Evolutionary conservation across 148 eudicot species (phyloP).

Genomic region (Cornus controversa): DNA sequence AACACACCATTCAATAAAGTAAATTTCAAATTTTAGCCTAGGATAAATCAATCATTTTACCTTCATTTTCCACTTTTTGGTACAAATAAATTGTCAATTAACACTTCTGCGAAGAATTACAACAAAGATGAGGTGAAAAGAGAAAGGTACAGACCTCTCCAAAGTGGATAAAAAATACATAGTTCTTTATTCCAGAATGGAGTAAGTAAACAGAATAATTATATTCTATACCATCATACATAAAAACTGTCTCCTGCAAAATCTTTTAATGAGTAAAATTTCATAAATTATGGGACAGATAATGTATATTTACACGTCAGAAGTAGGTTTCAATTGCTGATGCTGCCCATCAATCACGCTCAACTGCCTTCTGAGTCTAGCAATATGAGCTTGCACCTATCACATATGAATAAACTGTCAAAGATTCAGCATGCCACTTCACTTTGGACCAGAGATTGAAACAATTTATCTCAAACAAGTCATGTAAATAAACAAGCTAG

Average conservation of each 20-base stretch:
- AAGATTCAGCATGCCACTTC: not conserved
- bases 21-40: not conserved
- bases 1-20: not conserved
- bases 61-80: not conserved
- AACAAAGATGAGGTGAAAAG: not conserved
- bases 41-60: not conserved
- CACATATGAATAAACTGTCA: not conserved
- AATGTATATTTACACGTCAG: constrained; percentile 39
- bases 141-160: not conserved
- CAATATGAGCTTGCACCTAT: constrained; percentile 75
- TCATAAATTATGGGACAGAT: constrained; percentile 9
- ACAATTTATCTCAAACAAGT: not conserved
- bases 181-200: not conserved
- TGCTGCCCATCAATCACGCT: constrained; percentile 66
- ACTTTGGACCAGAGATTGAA: not conserved
- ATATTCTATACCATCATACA: not conserved
- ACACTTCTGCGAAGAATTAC: not conserved
- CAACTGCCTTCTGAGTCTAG: constrained; percentile 71
- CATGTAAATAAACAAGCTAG: not conserved
- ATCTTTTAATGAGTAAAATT: not conserved
- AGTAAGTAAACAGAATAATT: not conserved
- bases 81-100: not conserved
- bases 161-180: not conserved
- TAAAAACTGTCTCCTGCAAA: not conserved
- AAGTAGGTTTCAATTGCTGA: constrained; percentile 47